These are phyloP conservation scores for Dryadomyces quercus-mongolicae DNA, from an alignment of 2,329 filamentous ascomycete species.

Conservation along the genomic window DNA sequence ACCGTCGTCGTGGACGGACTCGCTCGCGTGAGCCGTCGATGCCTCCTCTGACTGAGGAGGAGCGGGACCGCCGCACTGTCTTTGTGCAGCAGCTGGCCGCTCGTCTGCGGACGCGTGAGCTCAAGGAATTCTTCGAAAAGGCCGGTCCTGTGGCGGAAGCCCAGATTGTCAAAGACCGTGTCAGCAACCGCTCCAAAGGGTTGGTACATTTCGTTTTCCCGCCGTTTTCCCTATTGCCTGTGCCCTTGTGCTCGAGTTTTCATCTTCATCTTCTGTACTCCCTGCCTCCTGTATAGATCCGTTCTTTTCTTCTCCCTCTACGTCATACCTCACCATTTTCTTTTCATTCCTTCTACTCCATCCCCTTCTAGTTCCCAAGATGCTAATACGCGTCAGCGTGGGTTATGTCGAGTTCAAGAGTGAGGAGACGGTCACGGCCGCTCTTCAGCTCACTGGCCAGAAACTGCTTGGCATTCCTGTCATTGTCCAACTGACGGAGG, in stretches of 20 bases:
- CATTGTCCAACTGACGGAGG: constrained; percentile 96
- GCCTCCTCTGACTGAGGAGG: constrained; percentile 68
- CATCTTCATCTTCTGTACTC: no score
- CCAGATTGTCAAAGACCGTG: constrained; percentile 95
- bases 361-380: background rate
- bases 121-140: constrained; percentile 92
- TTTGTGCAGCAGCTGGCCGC: constrained; percentile 98
- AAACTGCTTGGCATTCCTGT: constrained; percentile 97
- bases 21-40: constrained; percentile 46
- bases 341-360: constrained; percentile 14
- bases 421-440: constrained; percentile 85
- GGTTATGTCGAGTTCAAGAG: constrained; percentile 98
- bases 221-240: background rate
- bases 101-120: constrained; percentile 79
- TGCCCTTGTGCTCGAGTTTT: background rate
- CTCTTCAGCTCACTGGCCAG: constrained; percentile 96
- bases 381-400: constrained; percentile 47
- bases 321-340: background rate
- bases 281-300: no score
- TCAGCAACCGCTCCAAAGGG: constrained; percentile 96
- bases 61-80: constrained; percentile 90
- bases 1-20: background rate
- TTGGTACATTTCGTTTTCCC: no score
- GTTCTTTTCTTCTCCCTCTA: background rate
- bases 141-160: constrained; percentile 91